A percentile compares a stretch with the other conserved stretches of the same genome.
These are phyloP conservation scores for Hansenula sp. DNA, from an alignment of 1,139 yeast genomes.

Conservation along the genomic window DNA sequence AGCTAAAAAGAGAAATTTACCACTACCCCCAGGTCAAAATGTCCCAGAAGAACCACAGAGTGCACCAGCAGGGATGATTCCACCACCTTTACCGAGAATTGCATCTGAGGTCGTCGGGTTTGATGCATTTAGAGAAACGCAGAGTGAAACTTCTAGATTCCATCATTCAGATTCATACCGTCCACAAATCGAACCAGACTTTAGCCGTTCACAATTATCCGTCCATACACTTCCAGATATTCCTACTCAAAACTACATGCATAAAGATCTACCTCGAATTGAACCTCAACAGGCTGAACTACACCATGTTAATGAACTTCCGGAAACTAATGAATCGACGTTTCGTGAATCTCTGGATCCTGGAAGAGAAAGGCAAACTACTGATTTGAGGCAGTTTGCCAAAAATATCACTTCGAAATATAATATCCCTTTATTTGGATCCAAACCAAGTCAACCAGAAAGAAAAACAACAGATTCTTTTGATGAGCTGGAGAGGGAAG, in stretches of 20 bases:
- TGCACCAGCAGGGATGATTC: slow-evolving; percentile 9
- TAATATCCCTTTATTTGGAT: slow-evolving; percentile 6
- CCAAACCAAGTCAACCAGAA: neutral
- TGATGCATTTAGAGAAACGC: neutral
- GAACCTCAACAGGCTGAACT: neutral
- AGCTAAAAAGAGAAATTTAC: slow-evolving; percentile 30
- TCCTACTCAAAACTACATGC: slow-evolving; percentile 9
- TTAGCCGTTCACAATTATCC: slow-evolving; percentile 13
- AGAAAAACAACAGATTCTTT: slow-evolving; percentile 20
- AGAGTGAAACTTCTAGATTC: neutral
- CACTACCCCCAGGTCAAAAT: slow-evolving; percentile 32
- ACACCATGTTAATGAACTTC: slow-evolving; percentile 2
- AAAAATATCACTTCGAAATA: slow-evolving; percentile 14
- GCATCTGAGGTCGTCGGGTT: slow-evolving; percentile 1
- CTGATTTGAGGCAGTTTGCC: slow-evolving; percentile 11
- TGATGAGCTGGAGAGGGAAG: slow-evolving; percentile 29
- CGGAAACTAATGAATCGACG: neutral
- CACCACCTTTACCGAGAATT: slow-evolving; percentile 24
- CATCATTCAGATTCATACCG: slow-evolving; percentile 6
- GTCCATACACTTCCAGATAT: slow-evolving; percentile 20
- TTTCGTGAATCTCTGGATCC: slow-evolving; percentile 3
- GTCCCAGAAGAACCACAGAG: slow-evolving; percentile 3
- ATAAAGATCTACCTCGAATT: slow-evolving; percentile 3
- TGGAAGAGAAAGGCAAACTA: slow-evolving; percentile 1
- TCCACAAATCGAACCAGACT: slow-evolving; percentile 1